Conservation (phyloP, 495 filamentous ascomycete species). For the Penicillium herquei region DNA sequence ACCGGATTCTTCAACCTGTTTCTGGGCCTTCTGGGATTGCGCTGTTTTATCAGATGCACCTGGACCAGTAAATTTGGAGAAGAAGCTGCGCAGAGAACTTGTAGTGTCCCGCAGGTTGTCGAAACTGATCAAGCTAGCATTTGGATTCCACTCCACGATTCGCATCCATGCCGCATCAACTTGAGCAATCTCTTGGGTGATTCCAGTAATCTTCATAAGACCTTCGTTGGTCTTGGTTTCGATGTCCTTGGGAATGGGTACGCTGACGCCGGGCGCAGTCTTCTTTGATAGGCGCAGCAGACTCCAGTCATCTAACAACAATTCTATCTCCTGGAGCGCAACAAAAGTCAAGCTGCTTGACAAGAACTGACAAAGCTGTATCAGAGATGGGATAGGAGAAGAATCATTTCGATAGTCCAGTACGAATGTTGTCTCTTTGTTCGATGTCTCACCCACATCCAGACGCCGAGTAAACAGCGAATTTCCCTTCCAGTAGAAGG, state of each 20-base stretch:
- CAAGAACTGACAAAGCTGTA: constrained; percentile 86
- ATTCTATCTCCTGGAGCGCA: constrained; percentile 77
- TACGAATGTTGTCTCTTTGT: constrained; percentile 79
- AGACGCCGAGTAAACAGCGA: constrained; percentile 84
- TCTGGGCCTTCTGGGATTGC: constrained; percentile 26
- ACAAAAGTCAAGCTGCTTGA: constrained; percentile 97
- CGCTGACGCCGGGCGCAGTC: constrained; percentile 65
- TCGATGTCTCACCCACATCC: constrained; percentile 62
- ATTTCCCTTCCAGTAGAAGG: constrained; percentile 98
- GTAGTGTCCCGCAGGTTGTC: constrained; percentile 45
- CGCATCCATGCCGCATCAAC: constrained; percentile 93
- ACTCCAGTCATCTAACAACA: constrained; percentile 86
- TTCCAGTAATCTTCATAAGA: constrained; percentile 73
- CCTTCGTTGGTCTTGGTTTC: constrained; percentile 78
- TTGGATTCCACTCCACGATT: constrained; percentile 76
- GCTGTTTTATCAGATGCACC: constrained; percentile 35
- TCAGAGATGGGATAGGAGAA: constrained; percentile 78
- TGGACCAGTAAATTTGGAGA: constrained; percentile 64
- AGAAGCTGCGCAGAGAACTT: constrained; percentile 72
- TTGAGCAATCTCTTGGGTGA: constrained; percentile 79
- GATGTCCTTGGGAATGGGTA: constrained; percentile 76
- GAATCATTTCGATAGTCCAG: constrained; percentile 87
- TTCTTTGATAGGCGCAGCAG: constrained; percentile 79
- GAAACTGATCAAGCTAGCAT: constrained; percentile 41
- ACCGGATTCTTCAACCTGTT: constrained; percentile 37